phyloP scores from a whole-genome alignment of 1,284 basidiomycete genomes.

The Stygiomarasmius scandens region DNA sequence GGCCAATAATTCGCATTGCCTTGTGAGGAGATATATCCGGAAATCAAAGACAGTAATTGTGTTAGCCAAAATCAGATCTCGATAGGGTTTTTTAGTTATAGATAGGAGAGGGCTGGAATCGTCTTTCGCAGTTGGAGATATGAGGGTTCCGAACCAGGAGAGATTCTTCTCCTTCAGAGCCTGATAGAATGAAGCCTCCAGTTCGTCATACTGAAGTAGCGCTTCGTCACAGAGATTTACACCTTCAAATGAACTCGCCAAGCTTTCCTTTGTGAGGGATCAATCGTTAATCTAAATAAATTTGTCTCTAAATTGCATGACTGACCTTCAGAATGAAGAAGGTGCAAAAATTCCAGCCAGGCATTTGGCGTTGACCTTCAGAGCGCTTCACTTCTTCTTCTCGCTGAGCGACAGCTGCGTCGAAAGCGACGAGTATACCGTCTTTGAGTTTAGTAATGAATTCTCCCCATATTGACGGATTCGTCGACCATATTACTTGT shows the following conservation, averaged over 20 bases:
- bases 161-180: constrained; percentile 81
- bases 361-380: constrained; percentile 84
- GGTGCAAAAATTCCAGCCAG: constrained; percentile 96
- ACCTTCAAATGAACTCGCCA: constrained; percentile 91
- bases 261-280: constrained; percentile 89
- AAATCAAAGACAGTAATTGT: constrained; percentile 95
- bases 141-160: constrained; percentile 88
- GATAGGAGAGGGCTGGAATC: constrained; percentile 86
- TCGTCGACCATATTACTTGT: constrained; percentile 75
- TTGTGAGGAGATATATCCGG: constrained; percentile 87
- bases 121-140: constrained; percentile 71
- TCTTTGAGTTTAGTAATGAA: constrained; percentile 90
- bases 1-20: constrained; percentile 81
- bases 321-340: constrained; percentile 92
- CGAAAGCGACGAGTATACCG: constrained; percentile 80
- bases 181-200: constrained; percentile 86
- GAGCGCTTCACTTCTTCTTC: constrained; percentile 89
- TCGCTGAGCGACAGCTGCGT: constrained; percentile 73
- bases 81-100: constrained; percentile 81
- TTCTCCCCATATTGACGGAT: constrained; percentile 88
- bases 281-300: too few relatives aligned
- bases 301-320: neutral
- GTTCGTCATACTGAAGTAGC: constrained; percentile 86
- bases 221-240: constrained; percentile 92
- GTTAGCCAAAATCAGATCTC: constrained; percentile 88